These are phyloP conservation scores for Spathaspora sp. DNA, from an alignment of 805 yeast species.

Conservation along the genomic window DNA sequence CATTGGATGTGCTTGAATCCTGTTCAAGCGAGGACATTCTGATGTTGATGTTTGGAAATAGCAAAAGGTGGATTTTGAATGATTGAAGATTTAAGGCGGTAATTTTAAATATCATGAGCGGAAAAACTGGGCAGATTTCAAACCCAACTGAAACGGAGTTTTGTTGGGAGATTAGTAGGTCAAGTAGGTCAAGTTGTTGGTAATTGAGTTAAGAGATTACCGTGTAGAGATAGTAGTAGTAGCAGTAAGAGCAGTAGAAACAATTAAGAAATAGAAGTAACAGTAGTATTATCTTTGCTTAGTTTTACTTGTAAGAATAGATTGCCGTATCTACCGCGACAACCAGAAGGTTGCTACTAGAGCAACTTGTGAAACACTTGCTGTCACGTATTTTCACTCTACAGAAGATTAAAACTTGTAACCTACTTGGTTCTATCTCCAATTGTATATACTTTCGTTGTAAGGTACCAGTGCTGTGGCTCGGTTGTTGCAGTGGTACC, in stretches of 20 bases:
- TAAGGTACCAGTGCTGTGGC: too few species aligned
- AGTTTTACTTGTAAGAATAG: too few species aligned
- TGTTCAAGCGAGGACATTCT: not conserved
- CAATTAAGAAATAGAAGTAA: too few species aligned
- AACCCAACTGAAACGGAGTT: too few species aligned
- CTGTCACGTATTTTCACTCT: not conserved
- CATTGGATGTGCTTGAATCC: not conserved
- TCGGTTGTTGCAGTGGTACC: not conserved
- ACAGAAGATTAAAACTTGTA: too few species aligned
- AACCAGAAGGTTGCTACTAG: not conserved
- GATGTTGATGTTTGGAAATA: not conserved
- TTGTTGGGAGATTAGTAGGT: too few species aligned
- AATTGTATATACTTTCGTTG: not conserved
- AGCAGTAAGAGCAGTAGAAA: too few species aligned
- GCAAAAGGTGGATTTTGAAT: not conserved
- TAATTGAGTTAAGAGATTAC: too few species aligned
- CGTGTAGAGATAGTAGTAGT: too few species aligned
- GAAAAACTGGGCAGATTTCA: too few species aligned
- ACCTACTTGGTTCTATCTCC: not conserved
- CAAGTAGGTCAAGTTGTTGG: too few species aligned
- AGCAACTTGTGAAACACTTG: not conserved
- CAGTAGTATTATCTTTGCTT: too few species aligned
- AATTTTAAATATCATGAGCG: not conserved
- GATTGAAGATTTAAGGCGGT: not conserved
- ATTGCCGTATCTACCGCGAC: not conserved